These are phyloP conservation scores for Pterocarpus macrocarpus DNA, from an alignment of 306 rosid species.

Conservation along the genomic window DNA sequence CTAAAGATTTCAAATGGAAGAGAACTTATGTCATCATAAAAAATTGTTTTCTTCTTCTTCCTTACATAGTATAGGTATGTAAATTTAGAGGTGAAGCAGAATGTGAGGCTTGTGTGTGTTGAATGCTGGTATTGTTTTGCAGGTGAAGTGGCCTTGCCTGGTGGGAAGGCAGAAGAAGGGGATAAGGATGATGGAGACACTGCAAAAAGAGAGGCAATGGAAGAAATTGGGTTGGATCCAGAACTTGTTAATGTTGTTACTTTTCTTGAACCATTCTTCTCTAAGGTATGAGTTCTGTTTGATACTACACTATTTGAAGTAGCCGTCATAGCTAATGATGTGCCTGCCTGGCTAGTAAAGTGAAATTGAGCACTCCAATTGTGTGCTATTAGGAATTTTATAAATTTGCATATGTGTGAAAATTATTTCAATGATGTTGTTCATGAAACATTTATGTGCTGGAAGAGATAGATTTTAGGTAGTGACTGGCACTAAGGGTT, in stretches of 20 bases:
- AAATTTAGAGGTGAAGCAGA: neutral
- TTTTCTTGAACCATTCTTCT: slow-evolving; percentile 79
- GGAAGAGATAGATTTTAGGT: no score
- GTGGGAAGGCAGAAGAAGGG: slow-evolving; percentile 88
- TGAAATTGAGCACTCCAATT: no score
- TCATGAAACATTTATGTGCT: no score
- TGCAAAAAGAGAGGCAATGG: slow-evolving; percentile 81
- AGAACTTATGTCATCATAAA: neutral
- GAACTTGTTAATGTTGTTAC: slow-evolving; percentile 68
- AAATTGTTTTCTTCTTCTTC: neutral
- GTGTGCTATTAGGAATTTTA: no score
- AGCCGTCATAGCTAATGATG: no score
- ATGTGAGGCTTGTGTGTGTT: slow-evolving; percentile 7
- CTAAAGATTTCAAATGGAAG: no score
- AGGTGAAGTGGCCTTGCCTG: slow-evolving; percentile 89
- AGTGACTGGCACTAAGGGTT: no score
- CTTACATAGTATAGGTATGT: neutral
- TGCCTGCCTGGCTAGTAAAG: no score
- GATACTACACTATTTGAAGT: no score
- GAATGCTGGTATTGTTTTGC: slow-evolving; percentile 33
- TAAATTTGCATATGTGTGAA: no score
- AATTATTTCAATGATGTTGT: no score
- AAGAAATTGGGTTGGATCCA: slow-evolving; percentile 87
- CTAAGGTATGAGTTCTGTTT: slow-evolving; percentile 61
- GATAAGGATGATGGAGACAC: slow-evolving; percentile 79